phyloP scores from a whole-genome alignment of 352 stramenopile species.

The Aphanomyces invadans region DNA sequence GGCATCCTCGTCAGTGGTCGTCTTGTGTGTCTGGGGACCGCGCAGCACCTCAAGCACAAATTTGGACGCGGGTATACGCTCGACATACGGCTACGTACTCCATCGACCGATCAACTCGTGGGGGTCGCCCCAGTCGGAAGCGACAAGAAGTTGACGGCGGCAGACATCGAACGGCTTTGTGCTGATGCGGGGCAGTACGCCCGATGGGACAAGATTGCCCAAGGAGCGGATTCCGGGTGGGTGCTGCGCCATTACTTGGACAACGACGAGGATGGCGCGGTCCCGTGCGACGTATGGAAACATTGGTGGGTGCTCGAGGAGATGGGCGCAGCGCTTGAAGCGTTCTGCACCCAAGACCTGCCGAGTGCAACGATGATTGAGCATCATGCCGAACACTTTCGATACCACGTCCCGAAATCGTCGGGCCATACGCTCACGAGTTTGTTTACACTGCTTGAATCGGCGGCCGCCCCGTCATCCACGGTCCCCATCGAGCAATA shows the following conservation, averaged over 20 bases:
- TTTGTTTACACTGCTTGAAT: slow-evolving; percentile 74
- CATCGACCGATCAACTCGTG: slow-evolving; percentile 22
- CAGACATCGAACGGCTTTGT: slow-evolving; percentile 35
- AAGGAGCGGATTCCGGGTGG: slow-evolving; percentile 35
- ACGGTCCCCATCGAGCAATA: slow-evolving; percentile 75
- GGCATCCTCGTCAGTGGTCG: slow-evolving; percentile 44
- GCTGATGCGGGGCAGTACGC: slow-evolving; percentile 28
- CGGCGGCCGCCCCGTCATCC: slow-evolving; percentile 32
- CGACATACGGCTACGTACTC: slow-evolving; percentile 55
- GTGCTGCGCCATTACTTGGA: slow-evolving; percentile 40
- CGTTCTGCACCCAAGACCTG: slow-evolving; percentile 43
- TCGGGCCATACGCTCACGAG: not conserved
- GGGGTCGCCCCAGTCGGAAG: slow-evolving; percentile 1
- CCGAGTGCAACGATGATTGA: slow-evolving; percentile 40
- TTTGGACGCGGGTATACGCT: slow-evolving; percentile 93
- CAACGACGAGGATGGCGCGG: slow-evolving; percentile 30
- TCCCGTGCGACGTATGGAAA: slow-evolving; percentile 47
- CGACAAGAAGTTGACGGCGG: slow-evolving; percentile 21
- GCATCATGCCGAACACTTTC: slow-evolving; percentile 57
- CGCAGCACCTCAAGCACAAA: slow-evolving; percentile 93
- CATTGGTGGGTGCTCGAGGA: slow-evolving; percentile 52
- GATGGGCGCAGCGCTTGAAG: slow-evolving; percentile 32
- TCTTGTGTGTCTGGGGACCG: slow-evolving; percentile 69
- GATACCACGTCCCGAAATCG: slow-evolving; percentile 58
- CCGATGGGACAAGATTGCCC: slow-evolving; percentile 33